phyloP scores from a whole-genome alignment of 805 yeast species.

The Komagataella kurtzmanii region DNA sequence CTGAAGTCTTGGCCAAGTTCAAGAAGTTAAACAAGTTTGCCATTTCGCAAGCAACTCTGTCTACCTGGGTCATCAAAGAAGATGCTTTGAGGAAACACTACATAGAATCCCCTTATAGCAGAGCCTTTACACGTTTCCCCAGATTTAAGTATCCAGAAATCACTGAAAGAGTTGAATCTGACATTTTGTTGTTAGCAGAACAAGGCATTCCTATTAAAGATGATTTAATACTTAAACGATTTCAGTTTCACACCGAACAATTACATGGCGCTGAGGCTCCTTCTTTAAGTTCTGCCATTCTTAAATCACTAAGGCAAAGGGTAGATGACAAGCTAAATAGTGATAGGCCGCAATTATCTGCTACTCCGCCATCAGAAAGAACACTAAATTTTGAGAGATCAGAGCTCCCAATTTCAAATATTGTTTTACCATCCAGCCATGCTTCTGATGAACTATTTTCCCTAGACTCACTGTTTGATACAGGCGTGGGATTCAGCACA shows the following conservation, averaged over 20 bases:
- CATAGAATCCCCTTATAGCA: slow-evolving; percentile 13
- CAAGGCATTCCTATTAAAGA: slow-evolving; percentile 13
- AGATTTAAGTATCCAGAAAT: slow-evolving; percentile 20
- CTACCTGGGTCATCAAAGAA: slow-evolving; percentile 19
- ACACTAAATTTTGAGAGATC: neutral
- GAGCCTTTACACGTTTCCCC: slow-evolving; percentile 16
- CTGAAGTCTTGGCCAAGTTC: slow-evolving; percentile 14
- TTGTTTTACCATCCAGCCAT: neutral
- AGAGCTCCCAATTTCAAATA: neutral
- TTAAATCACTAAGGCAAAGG: neutral
- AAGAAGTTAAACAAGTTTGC: slow-evolving; percentile 10
- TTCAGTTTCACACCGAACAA: slow-evolving; percentile 1
- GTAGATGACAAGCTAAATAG: neutral
- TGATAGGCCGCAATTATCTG: neutral
- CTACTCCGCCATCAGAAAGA: neutral
- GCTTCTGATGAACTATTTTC: neutral
- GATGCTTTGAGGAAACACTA: slow-evolving; percentile 10
- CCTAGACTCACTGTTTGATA: neutral
- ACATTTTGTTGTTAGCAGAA: slow-evolving; percentile 7
- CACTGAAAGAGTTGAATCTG: slow-evolving; percentile 16
- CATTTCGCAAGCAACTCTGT: slow-evolving; percentile 21
- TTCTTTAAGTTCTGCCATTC: neutral
- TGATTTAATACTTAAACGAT: slow-evolving; percentile 10
- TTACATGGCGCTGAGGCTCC: neutral
- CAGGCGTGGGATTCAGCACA: slow-evolving; percentile 20